A percentile compares a stretch with the other conserved stretches of the same genome.
Conservation (phyloP, 2,329 filamentous ascomycete species). For the Cladophialophora carrionii region DNA sequence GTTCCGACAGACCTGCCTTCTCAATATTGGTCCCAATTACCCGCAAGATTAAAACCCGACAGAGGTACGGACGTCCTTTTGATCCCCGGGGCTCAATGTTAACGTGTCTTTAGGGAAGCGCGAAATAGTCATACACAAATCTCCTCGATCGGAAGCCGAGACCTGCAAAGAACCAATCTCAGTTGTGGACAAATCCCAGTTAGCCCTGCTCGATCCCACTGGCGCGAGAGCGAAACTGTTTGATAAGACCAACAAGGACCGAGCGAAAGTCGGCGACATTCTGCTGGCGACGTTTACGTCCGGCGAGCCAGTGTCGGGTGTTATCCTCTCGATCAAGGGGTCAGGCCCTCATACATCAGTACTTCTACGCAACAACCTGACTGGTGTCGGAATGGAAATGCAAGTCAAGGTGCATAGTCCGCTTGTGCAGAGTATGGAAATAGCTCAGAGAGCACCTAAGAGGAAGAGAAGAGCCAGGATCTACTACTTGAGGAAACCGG, state of each 20-base stretch:
- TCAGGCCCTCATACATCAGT: conserved; percentile 89
- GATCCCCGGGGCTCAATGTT: background rate
- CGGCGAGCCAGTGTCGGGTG: conserved; percentile 86
- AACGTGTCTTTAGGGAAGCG: conserved; percentile 45
- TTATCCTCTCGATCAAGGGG: conserved; percentile 82
- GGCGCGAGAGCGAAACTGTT: conserved; percentile 83
- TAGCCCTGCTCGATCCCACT: conserved; percentile 77
- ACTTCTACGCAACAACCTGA: conserved; percentile 81
- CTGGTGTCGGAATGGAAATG: conserved; percentile 89
- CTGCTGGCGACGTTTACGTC: conserved; percentile 84
- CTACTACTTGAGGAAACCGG: conserved; percentile 84
- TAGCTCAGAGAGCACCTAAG: conserved; percentile 84
- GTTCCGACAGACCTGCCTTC: conserved; percentile 49
- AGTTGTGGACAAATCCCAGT: conserved; percentile 68
- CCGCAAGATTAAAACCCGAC: conserved; percentile 45
- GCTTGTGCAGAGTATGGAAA: conserved; percentile 85
- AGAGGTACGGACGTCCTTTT: conserved; percentile 41
- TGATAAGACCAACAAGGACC: conserved; percentile 71
- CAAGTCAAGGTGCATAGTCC: conserved; percentile 96
- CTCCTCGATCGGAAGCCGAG: conserved; percentile 44
- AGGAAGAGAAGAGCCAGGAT: conserved; percentile 82
- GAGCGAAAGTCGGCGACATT: conserved; percentile 83
- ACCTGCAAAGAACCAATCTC: conserved; percentile 65
- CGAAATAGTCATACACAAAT: conserved; percentile 59
- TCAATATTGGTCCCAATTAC: conserved; percentile 50